These are phyloP conservation scores for Mariannaea elegans DNA, from an alignment of 2,329 filamentous ascomycete species.

Conservation along the genomic window DNA sequence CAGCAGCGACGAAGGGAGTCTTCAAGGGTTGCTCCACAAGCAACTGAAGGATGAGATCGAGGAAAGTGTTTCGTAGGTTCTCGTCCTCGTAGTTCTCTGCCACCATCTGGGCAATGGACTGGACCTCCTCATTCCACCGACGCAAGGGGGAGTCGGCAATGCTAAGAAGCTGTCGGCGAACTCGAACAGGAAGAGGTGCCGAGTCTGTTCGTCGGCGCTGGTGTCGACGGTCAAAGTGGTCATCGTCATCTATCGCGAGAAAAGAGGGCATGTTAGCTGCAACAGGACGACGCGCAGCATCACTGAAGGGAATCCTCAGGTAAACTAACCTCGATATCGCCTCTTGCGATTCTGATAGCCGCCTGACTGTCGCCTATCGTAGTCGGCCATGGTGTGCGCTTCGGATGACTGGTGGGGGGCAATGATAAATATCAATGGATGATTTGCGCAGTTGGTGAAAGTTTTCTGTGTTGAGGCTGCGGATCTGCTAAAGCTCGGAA, in stretches of 20 bases:
- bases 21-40: slow-evolving; percentile 93
- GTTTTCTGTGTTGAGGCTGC: slow-evolving; percentile 13
- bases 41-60: slow-evolving; percentile 78
- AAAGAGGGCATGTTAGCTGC: slow-evolving; percentile 23
- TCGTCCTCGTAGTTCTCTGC: slow-evolving; percentile 88
- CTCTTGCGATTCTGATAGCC: slow-evolving; percentile 75
- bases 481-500: slow-evolving; percentile 33
- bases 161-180: slow-evolving; percentile 80
- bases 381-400: slow-evolving; percentile 58
- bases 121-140: slow-evolving; percentile 80
- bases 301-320: neutral
- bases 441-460: slow-evolving; percentile 2
- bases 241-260: slow-evolving; percentile 67
- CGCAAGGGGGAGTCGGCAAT: slow-evolving; percentile 85
- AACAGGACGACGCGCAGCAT: slow-evolving; percentile 9
- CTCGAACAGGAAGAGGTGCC: slow-evolving; percentile 70
- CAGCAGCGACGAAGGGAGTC: slow-evolving; percentile 91
- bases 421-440: slow-evolving; percentile 22
- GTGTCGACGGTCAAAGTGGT: slow-evolving; percentile 77
- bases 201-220: slow-evolving; percentile 80
- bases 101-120: slow-evolving; percentile 77
- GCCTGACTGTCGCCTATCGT: slow-evolving; percentile 63
- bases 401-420: slow-evolving; percentile 15
- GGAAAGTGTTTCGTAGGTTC: slow-evolving; percentile 76
- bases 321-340: slow-evolving; percentile 74